These are phyloP conservation scores for Croton laevigatus DNA, from an alignment of 441 rosid genomes.

Conservation along the genomic window DNA sequence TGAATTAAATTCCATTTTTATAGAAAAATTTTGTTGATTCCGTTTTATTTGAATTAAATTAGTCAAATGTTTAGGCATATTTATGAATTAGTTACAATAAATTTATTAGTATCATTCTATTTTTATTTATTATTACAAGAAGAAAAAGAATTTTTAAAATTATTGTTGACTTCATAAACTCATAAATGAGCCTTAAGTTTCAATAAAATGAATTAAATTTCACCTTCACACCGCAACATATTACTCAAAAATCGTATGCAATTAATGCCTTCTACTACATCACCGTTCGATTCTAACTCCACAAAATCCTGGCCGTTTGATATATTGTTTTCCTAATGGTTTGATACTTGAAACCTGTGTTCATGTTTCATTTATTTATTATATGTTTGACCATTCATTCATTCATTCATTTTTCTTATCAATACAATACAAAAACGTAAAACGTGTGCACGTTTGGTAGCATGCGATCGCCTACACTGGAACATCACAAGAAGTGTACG, in stretches of 20 bases:
- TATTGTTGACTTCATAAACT: not conserved
- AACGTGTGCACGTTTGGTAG: slow-evolving; percentile 26
- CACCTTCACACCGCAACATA: not conserved
- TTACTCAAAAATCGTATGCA: not conserved
- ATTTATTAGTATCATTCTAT: no score
- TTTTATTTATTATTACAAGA: not conserved
- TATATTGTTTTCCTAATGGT: not conserved
- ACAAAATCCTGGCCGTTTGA: slow-evolving; percentile 1
- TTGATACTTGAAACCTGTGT: not conserved
- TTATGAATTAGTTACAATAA: no score
- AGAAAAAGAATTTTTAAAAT: not conserved
- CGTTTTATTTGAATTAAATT: not conserved
- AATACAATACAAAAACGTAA: not conserved
- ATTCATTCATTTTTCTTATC: not conserved
- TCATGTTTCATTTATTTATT: not conserved
- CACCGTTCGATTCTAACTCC: not conserved
- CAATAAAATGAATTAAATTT: not conserved
- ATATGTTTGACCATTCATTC: not conserved
- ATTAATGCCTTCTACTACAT: not conserved
- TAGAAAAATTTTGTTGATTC: no score
- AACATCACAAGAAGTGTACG: slow-evolving; percentile 65
- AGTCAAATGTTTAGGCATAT: no score
- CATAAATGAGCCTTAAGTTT: not conserved
- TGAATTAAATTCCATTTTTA: no score
- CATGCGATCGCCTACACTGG: slow-evolving; percentile 97